Conservation (phyloP, 164 flowering plant genomes). For the Vitis rupestris region DNA sequence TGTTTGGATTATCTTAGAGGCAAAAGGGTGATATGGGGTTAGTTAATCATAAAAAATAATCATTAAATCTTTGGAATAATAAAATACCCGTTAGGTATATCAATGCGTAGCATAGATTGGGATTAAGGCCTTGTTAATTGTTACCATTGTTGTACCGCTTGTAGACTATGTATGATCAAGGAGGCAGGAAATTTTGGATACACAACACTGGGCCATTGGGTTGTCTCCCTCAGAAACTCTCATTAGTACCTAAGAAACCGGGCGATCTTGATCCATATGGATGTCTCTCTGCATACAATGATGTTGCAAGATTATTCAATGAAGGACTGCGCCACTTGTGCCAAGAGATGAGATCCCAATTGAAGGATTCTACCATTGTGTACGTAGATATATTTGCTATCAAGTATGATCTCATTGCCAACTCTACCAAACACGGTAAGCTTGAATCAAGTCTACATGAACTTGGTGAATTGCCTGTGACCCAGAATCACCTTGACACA, state of each 20-base stretch:
- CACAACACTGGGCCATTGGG: conserved; percentile 84
- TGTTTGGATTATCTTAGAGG: too few relatives aligned
- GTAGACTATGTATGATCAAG: conserved; percentile 48
- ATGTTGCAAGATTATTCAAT: conserved; percentile 56
- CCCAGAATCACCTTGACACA: too few relatives aligned
- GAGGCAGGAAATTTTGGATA: conserved; percentile 74
- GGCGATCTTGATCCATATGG: conserved; percentile 44
- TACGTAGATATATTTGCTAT: conserved; percentile 57
- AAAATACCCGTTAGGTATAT: background rate
- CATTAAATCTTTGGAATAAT: too few relatives aligned
- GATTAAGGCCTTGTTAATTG: too few relatives aligned
- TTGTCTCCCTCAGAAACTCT: conserved; percentile 64
- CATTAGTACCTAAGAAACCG: conserved; percentile 21
- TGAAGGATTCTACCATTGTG: conserved; percentile 41
- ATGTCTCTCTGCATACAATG: conserved; percentile 48
- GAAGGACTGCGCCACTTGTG: conserved; percentile 32
- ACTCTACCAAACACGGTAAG: conserved; percentile 56
- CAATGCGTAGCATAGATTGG: background rate
- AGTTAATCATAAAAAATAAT: too few relatives aligned
- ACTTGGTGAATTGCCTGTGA: too few relatives aligned
- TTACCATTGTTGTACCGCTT: background rate
- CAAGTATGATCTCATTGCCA: conserved; percentile 64
- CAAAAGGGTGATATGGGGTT: too few relatives aligned
- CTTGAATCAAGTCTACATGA: background rate
- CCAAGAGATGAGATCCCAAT: conserved; percentile 34